A percentile compares a stretch with the other conserved stretches of the same genome.
Conservation (phyloP, 2,329 filamentous ascomycete genomes). For the Zymoseptoria brevis region DNA sequence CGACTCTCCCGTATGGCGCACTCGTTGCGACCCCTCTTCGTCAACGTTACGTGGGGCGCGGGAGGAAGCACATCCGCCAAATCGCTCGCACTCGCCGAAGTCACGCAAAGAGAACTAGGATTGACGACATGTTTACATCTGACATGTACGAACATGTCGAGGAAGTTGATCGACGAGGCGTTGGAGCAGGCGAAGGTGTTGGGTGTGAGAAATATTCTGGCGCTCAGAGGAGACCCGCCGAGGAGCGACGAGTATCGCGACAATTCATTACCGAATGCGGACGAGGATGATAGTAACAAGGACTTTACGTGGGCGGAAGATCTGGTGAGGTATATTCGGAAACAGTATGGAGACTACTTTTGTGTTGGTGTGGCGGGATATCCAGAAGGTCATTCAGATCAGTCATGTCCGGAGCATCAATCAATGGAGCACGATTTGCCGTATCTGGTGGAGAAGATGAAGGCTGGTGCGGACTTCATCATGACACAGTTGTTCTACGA, state of each 20-base stretch:
- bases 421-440: slow-evolving; percentile 63
- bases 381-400: slow-evolving; percentile 89
- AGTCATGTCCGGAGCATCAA: slow-evolving; percentile 75
- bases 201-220: slow-evolving; percentile 89
- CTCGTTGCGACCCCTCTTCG: slow-evolving; percentile 82
- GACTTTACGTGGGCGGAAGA: slow-evolving; percentile 87
- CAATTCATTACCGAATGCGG: slow-evolving; percentile 48
- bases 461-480: slow-evolving; percentile 91
- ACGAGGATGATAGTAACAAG: slow-evolving; percentile 56
- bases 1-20: slow-evolving; percentile 92
- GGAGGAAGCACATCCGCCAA: slow-evolving; percentile 86
- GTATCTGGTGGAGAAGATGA: slow-evolving; percentile 80
- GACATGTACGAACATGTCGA: slow-evolving; percentile 97
- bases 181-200: slow-evolving; percentile 83
- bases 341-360: slow-evolving; percentile 86
- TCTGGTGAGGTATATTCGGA: slow-evolving; percentile 79
- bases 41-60: slow-evolving; percentile 96
- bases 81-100: slow-evolving; percentile 86
- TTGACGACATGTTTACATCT: slow-evolving; percentile 93
- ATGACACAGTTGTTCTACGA: slow-evolving; percentile 99
- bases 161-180: slow-evolving; percentile 74
- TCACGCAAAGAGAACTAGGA: slow-evolving; percentile 85
- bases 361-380: slow-evolving; percentile 92
- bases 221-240: slow-evolving; percentile 83
- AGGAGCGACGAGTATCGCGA: slow-evolving; percentile 79